Conservation (phyloP, 2,329 filamentous ascomycete genomes). For the Arthrocladium fulminans region DNA sequence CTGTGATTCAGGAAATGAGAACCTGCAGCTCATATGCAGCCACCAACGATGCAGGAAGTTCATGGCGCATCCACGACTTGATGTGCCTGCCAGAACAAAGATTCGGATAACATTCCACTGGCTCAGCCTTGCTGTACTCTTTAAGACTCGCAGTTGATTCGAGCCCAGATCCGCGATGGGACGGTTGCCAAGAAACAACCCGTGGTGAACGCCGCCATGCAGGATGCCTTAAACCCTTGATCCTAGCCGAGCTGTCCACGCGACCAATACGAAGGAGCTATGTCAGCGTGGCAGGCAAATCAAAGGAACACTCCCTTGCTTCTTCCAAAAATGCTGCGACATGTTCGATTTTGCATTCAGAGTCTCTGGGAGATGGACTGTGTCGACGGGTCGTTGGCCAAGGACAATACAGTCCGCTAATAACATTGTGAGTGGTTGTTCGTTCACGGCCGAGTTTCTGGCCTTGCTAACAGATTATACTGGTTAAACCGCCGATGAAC, state of each 20-base stretch:
- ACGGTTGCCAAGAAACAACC: constrained; percentile 3
- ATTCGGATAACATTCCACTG: not conserved
- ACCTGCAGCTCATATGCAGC: constrained; percentile 6
- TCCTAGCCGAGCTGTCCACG: not conserved
- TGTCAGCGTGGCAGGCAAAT: not conserved
- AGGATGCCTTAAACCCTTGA: constrained; percentile 4
- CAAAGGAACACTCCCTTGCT: not conserved
- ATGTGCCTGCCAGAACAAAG: not conserved
- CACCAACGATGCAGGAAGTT: not conserved
- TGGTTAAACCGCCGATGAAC: not conserved
- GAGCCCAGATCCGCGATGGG: not conserved
- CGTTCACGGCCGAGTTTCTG: not conserved
- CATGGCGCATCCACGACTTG: not conserved
- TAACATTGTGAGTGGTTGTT: not conserved
- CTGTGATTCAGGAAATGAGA: constrained; percentile 1
- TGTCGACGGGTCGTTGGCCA: too few relatives aligned
- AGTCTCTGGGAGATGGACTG: too few relatives aligned
- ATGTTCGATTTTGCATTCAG: not conserved
- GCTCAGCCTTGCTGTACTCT: not conserved
- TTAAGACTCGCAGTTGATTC: constrained; percentile 6
- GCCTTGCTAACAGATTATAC: not conserved
- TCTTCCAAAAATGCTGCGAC: not conserved
- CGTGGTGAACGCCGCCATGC: constrained; percentile 4
- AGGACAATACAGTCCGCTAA: not conserved
- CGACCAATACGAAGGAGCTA: not conserved